Base-by-base conservation (phyloP, 2,329 filamentous ascomycete genomes). In the Phialophora expanda region DNA sequence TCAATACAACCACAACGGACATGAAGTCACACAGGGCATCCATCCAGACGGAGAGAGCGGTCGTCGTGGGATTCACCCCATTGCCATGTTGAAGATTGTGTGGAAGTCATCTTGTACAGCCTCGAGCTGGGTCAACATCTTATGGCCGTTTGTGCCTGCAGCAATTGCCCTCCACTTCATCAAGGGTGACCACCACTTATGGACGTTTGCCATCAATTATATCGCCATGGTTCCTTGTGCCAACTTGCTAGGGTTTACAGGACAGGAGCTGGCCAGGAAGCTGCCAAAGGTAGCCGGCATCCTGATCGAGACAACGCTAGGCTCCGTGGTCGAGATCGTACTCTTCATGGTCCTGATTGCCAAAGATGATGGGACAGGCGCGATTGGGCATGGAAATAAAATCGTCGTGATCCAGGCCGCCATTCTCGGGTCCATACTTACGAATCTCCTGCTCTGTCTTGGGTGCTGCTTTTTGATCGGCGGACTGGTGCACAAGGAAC, bases 391-490 rank as follows among this genome's bases (percentile, higher is more conserved):
- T 11, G 79, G 79, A n/a, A 74, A 77, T 50, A 67, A 78, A 32
- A 78, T 89, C 66, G 82, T 84, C n/a, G 90, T 95, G 71, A 91
- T 96, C 72, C 87, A 92, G 74, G 91, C 91, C 61, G 92, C 92
- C 28, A 93, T 96, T 62, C 80, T 96, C 0, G 92, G 92, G 41
- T 94, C 91, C 0, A 90, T 96, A 53, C 77, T 96, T 38, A 91
- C 92, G 12, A 96, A 92, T 34, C 85, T 95, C 79, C 79, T 96
- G 53, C 82, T 96, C 0, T 96, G 92, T 71, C 78, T 96, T 28
- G 92, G 92, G 0, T 74, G 89, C 60, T 95, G 91, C 76, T 96
- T 96, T 80, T 87, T 94, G 67, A 85, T 88, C 24, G 91, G 91
- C 48, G 92, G 92, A 8, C 70, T 94, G 41, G 81, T 83, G 61